These are phyloP conservation scores for Elaeis oleifera DNA, from an alignment of 202 grass and related monocot species.

Conservation along the genomic window DNA sequence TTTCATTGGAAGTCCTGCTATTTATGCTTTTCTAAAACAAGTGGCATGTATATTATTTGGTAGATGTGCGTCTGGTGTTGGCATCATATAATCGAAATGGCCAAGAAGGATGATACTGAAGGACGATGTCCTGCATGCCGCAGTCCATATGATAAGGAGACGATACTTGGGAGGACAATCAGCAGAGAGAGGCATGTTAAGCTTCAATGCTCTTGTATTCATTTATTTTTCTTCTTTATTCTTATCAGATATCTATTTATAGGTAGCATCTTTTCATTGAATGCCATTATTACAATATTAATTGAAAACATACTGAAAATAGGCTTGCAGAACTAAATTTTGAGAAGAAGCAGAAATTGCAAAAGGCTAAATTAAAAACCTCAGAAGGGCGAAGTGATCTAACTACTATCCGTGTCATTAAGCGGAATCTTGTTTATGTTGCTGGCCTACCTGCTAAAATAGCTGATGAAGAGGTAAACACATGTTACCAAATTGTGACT, in stretches of 20 bases:
- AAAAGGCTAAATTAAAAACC: constrained; percentile 22
- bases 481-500: background rate
- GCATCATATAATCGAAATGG: constrained; percentile 43
- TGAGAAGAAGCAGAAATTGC: constrained; percentile 39
- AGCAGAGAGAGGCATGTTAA: constrained; percentile 43
- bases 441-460: constrained; percentile 47
- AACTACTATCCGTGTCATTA: constrained; percentile 42
- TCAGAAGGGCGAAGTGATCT: constrained; percentile 37
- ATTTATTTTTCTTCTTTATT: background rate
- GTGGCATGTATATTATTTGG: constrained; percentile 6
- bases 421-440: constrained; percentile 62
- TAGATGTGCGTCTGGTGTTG: constrained; percentile 70
- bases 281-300: constrained; percentile 21
- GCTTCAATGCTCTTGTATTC: constrained; percentile 12
- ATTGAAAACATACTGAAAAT: constrained; percentile 32
- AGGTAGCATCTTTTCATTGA: background rate
- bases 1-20: no score
- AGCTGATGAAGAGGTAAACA: constrained; percentile 37
- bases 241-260: background rate
- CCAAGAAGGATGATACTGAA: constrained; percentile 35
- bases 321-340: constrained; percentile 30
- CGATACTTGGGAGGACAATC: constrained; percentile 34
- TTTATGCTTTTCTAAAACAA: no score
- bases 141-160: constrained; percentile 56
- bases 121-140: constrained; percentile 59